phyloP scores from a whole-genome alignment of 2,329 filamentous ascomycete genomes.

The Teratosphaeria destructans region DNA sequence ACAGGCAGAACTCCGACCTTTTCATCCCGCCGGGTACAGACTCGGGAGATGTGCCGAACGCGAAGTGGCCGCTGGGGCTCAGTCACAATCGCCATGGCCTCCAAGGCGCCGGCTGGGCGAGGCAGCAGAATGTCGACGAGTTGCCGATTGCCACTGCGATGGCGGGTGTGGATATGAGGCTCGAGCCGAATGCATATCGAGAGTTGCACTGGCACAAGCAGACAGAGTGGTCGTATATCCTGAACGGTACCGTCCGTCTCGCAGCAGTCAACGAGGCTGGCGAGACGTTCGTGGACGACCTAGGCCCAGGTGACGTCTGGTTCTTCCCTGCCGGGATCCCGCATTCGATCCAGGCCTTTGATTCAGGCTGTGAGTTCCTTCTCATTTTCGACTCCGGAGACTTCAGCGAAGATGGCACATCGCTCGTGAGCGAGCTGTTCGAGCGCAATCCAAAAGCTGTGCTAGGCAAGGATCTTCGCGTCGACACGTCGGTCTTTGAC shows the following conservation, averaged over 20 bases:
- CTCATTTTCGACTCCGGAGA: conserved; percentile 50
- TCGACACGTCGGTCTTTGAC: conserved; percentile 20
- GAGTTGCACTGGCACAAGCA: conserved; percentile 27
- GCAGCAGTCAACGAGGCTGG: not conserved
- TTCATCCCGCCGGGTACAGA: conserved; percentile 31
- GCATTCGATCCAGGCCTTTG: conserved; percentile 29
- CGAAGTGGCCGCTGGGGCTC: conserved; percentile 34
- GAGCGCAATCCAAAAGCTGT: conserved; percentile 26
- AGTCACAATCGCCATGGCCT: conserved; percentile 32
- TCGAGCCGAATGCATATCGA: conserved; percentile 23
- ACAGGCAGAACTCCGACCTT: conserved; percentile 31
- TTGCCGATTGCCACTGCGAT: conserved; percentile 46
- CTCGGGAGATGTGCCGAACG: conserved; percentile 28
- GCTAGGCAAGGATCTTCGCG: conserved; percentile 33
- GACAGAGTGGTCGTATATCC: conserved; percentile 23
- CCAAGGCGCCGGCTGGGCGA: conserved; percentile 30
- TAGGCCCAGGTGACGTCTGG: conserved; percentile 3
- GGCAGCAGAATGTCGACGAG: conserved; percentile 30
- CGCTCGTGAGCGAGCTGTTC: conserved; percentile 37
- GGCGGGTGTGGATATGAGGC: conserved; percentile 53
- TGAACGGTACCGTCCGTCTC: conserved; percentile 20
- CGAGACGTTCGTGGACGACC: not conserved
- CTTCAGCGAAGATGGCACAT: conserved; percentile 51
- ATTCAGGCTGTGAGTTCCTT: conserved; percentile 47
- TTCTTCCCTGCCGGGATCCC: conserved; percentile 18